Conservation (phyloP, 2,329 filamentous ascomycete genomes). For the Zymoseptoria ardabiliae region DNA sequence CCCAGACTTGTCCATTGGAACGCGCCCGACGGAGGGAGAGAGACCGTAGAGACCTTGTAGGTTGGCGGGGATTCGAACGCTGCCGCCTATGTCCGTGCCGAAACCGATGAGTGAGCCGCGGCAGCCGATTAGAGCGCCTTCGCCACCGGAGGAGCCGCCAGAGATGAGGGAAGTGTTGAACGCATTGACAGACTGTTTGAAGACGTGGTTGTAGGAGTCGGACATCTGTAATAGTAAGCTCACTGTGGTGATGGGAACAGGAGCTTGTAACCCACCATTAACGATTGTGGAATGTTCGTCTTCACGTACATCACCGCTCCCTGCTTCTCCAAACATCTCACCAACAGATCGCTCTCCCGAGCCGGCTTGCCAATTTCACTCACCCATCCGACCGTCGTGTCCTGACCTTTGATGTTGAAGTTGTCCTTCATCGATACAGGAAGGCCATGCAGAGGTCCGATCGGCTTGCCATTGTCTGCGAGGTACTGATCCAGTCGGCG, state of each 20-base stretch:
- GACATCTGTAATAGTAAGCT: too few species aligned
- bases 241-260: too few species aligned
- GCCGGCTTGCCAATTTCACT: slow-evolving; percentile 29
- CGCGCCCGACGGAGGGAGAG: slow-evolving; percentile 11
- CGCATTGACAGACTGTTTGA: slow-evolving; percentile 10
- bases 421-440: slow-evolving; percentile 55
- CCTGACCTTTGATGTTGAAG: slow-evolving; percentile 52
- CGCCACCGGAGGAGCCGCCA: slow-evolving; percentile 56
- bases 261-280: too few species aligned
- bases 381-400: slow-evolving; percentile 55
- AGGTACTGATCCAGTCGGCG: slow-evolving; percentile 20
- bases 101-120: slow-evolving; percentile 53
- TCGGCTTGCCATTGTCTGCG: slow-evolving; percentile 11
- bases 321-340: slow-evolving; percentile 30
- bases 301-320: slow-evolving; percentile 49
- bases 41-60: slow-evolving; percentile 44
- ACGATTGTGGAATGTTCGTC: slow-evolving; percentile 46
- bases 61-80: slow-evolving; percentile 77
- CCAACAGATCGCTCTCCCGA: slow-evolving; percentile 28
- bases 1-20: slow-evolving; percentile 30
- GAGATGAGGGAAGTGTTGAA: background rate
- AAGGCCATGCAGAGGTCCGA: slow-evolving; percentile 40
- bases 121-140: slow-evolving; percentile 53
- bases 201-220: slow-evolving; percentile 31
- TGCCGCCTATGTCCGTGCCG: slow-evolving; percentile 55